Evolutionary conservation across 75 land plant species (phyloP).

Genomic region (Pinus taeda): DNA sequence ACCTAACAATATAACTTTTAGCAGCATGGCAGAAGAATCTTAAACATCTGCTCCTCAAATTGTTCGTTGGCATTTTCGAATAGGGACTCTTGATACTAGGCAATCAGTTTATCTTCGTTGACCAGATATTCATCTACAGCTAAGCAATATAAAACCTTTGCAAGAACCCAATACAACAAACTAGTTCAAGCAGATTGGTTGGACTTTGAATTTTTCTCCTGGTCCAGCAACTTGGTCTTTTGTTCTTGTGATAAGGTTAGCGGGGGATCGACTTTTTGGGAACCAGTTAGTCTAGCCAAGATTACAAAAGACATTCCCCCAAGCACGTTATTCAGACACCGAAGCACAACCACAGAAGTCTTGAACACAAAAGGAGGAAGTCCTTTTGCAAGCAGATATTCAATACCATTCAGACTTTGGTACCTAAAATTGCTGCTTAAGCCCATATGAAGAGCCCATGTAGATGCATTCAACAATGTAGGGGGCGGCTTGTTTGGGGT

Average conservation of each 20-base stretch:
- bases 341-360: conserved; percentile 59
- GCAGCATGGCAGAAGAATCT: no score
- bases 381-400: conserved; percentile 57
- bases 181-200: no score
- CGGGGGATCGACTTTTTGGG: conserved; percentile 51
- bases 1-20: no score
- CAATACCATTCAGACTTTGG: conserved; percentile 88
- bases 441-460: conserved; percentile 96
- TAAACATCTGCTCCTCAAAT: no score
- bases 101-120: no score
- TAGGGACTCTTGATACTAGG: no score
- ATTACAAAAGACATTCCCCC: conserved; percentile 88
- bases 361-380: conserved; percentile 65
- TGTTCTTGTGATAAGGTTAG: neutral
- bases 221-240: conserved; percentile 15
- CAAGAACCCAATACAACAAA: no score
- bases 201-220: neutral
- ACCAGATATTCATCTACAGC: no score
- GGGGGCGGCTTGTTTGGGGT: conserved; percentile 86
- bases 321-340: conserved; percentile 81
- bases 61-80: no score
- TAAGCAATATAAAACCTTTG: no score
- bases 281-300: conserved; percentile 85
- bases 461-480: conserved; percentile 73
- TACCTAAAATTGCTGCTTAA: conserved; percentile 87